A percentile compares a stretch with the other conserved stretches of the same genome.
These are phyloP conservation scores for Logfia minima DNA, from an alignment of 129 eudicot species.

Conservation along the genomic window DNA sequence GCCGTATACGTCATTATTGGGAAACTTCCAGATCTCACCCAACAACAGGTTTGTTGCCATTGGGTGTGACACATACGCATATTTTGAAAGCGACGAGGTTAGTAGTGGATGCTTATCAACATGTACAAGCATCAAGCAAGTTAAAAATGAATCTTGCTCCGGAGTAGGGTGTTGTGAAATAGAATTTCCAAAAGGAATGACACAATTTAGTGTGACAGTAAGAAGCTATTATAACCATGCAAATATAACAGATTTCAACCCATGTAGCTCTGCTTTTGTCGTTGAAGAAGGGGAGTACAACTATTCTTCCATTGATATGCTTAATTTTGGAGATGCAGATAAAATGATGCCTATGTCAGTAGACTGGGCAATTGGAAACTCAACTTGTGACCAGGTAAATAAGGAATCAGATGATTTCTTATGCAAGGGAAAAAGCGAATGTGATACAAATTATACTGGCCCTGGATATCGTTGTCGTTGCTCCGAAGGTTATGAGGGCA, in stretches of 20 bases:
- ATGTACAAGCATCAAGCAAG: not conserved
- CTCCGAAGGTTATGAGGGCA: conserved; percentile 40
- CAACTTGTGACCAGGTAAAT: conserved; percentile 1
- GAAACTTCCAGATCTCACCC: conserved; percentile 15
- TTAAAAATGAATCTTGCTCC: conserved; percentile 26
- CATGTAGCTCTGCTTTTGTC: conserved; percentile 41
- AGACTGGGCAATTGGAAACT: conserved; percentile 44
- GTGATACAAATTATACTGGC: conserved; percentile 16
- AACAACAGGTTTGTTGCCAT: conserved; percentile 29
- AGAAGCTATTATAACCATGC: conserved; percentile 19
- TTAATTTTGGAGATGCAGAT: too few relatives aligned
- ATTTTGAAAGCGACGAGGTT: not conserved
- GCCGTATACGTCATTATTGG: too few relatives aligned
- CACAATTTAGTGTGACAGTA: not conserved
- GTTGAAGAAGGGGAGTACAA: conserved; percentile 7
- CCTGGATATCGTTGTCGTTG: conserved; percentile 43
- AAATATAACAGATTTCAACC: conserved; percentile 9
- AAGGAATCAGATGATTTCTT: not conserved
- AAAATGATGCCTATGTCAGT: conserved; percentile 36
- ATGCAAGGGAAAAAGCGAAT: conserved; percentile 27
- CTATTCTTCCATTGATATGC: too few relatives aligned
- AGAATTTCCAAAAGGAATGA: conserved; percentile 19
- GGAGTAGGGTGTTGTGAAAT: conserved; percentile 43
- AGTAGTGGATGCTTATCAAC: conserved; percentile 19
- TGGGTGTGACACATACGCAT: conserved; percentile 23